A percentile compares a stretch with the other conserved stretches of the same genome.
These are phyloP conservation scores for Penicillium italicum DNA, from an alignment of 2,329 filamentous ascomycete species.

Conservation along the genomic window DNA sequence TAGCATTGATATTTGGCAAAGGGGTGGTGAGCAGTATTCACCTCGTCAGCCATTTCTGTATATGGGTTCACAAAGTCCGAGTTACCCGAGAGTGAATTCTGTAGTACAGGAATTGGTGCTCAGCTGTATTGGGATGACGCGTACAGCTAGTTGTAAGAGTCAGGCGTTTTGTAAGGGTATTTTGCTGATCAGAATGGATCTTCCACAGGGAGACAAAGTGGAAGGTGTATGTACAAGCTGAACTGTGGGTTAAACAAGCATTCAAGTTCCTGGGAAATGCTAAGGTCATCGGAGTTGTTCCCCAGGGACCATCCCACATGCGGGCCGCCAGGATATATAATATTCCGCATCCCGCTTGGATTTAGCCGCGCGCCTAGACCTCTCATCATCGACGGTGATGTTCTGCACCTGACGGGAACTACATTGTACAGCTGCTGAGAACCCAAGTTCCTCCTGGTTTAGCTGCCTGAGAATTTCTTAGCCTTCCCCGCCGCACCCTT, in stretches of 20 bases:
- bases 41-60: slow-evolving; percentile 43
- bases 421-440: background rate
- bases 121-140: background rate
- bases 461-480: background rate
- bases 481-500: background rate
- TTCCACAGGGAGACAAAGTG: background rate
- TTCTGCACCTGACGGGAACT: slow-evolving; percentile 1
- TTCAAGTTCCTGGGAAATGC: slow-evolving; percentile 4
- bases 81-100: background rate
- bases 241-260: background rate
- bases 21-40: slow-evolving; percentile 21
- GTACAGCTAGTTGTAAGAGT: background rate
- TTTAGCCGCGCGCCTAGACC: slow-evolving; percentile 24
- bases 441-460: background rate
- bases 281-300: slow-evolving; percentile 10
- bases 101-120: background rate
- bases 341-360: slow-evolving; percentile 11
- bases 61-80: background rate
- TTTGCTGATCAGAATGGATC: background rate
- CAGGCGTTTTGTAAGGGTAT: background rate
- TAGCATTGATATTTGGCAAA: background rate
- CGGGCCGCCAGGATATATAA: slow-evolving; percentile 11
- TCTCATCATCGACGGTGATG: slow-evolving; percentile 3
- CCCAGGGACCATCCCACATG: slow-evolving; percentile 21
- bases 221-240: slow-evolving; percentile 20